Evolutionary conservation across 257 asterid genomes (phyloP), one percentile per base, ranked within the genome.

Genomic region (Fraxinus americana): DNA sequence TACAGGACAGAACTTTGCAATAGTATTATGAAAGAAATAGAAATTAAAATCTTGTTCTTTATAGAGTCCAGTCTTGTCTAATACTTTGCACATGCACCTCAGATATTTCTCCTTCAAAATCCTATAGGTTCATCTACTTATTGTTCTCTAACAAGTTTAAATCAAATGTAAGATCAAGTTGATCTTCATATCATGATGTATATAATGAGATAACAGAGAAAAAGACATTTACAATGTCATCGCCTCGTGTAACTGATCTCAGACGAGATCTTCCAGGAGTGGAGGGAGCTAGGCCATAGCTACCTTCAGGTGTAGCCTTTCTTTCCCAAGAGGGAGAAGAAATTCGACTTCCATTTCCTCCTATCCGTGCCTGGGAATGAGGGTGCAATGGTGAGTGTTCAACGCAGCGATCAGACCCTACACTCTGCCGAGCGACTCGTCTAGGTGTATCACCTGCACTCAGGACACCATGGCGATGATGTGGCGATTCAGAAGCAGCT

Each of bases 281-380:
- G 39, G 87, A 85, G 80, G 97, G 96, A 34, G 92, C 92, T 73
- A 84, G 79, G 43, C 90, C 87, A 16, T 84, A 94, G 82, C 82
- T 81, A 65, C 94, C 92, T 52, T 92, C 98, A 52, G 87, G 78
- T 4, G 88, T 70, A 82, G 82, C 84, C 80, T 85, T 93, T 86
- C 91, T 89, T 72, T 93, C 98, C 97, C 97, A 90, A 8, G 97
- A 86, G 61, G 98, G 98, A 73, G 97, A 94, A 81, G 98, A 89
- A 74, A 87, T 77, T 70, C 89, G 95, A 63, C 82, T 81, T 70
- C 66, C 87, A 80, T 77, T 90, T n/a, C 86, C 91, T 71, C 88
- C 93, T 74, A 43, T 66, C 77, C 82, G 89, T 79, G 84, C 87
- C 78, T 85, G 93, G 70, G 88, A 83, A 76, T 90, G 88, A 0